Evolutionary conservation across 495 filamentous ascomycete genomes (phyloP), one percentile per base, ranked within the genome.

Genomic region (Neurospora sublineolata): DNA sequence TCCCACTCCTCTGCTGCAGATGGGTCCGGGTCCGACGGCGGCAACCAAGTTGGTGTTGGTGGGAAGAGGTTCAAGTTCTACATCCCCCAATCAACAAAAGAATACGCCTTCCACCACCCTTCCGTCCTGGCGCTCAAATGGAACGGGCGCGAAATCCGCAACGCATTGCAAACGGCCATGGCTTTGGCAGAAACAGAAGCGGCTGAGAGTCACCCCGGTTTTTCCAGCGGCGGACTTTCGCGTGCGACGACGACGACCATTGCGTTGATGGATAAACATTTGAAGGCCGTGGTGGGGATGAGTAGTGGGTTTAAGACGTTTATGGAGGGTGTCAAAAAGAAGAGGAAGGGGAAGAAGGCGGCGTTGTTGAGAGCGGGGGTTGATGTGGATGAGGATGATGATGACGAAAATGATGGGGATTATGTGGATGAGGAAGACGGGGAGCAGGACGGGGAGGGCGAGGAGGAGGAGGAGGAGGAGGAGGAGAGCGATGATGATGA

Each of bases 101-200:
- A 79, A 72, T 81, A 77, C 69, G 76, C 73, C 23, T 79, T 72
- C 68, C 72, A 75, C 36, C 77, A 75, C 71, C 64, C 37, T 4
- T 79, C 79, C 23, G 78, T 83, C 30, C 68, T 72, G 20, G 70
- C 58, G 37, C 71, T 82, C 71, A 72, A 76, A 27, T 79, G 77
- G 75, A 83, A 83, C 68, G 81, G 82, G 8, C 77, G 80, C 42
- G 82, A 82, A 75, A 83, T 82, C 68, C 77, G 82, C 68, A 83
- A 83, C 67, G 82, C 78, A 1, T 52, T 84, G 72, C 82, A 83
- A 76, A 84, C 81, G 7, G 81, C 82, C n/a, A 76, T 83, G 12
- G 80, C 80, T 5, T 77, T 84, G 71, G 82, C 81, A 58, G 80
- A 84, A 77, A 80, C 69, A 23, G 81, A 83, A 69, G 80, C 81